A percentile compares a stretch with the other conserved stretches of the same genome.
Conservation (phyloP, 495 filamentous ascomycete genomes). For the Penicillium steckii region DNA sequence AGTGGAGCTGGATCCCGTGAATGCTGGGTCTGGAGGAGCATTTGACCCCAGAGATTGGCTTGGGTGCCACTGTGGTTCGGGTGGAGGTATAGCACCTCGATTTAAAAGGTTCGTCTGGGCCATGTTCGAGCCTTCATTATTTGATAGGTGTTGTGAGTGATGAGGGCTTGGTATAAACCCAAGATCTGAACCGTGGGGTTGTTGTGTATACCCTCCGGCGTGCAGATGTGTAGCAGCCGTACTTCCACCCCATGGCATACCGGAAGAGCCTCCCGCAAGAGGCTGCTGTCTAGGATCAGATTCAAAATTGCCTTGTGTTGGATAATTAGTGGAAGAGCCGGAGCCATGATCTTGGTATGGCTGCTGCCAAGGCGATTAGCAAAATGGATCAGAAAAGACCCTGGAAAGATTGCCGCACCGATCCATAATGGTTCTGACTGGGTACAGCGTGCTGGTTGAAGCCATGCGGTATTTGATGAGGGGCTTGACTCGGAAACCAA, state of each 20-base stretch:
- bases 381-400: neutral
- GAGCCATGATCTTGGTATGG: neutral
- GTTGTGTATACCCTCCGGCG: constrained; percentile 2
- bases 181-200: neutral
- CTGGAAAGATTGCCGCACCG: constrained; percentile 12
- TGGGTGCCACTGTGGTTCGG: constrained; percentile 29
- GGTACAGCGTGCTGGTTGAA: constrained; percentile 9
- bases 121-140: neutral
- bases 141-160: neutral
- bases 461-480: constrained; percentile 3
- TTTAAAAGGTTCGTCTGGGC: constrained; percentile 42
- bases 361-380: constrained; percentile 5
- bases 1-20: neutral
- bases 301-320: neutral
- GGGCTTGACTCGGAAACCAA: constrained; percentile 18
- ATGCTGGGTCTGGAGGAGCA: neutral
- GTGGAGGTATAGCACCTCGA: constrained; percentile 55
- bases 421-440: constrained; percentile 3
- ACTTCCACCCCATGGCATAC: neutral
- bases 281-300: neutral
- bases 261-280: neutral
- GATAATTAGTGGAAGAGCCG: neutral
- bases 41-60: neutral
- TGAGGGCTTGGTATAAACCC: neutral
- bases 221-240: neutral